Evolutionary conservation across 148 eudicot species (phyloP), one percentile per base, ranked within the genome.

Genomic region (Heliosperma pusillum): DNA sequence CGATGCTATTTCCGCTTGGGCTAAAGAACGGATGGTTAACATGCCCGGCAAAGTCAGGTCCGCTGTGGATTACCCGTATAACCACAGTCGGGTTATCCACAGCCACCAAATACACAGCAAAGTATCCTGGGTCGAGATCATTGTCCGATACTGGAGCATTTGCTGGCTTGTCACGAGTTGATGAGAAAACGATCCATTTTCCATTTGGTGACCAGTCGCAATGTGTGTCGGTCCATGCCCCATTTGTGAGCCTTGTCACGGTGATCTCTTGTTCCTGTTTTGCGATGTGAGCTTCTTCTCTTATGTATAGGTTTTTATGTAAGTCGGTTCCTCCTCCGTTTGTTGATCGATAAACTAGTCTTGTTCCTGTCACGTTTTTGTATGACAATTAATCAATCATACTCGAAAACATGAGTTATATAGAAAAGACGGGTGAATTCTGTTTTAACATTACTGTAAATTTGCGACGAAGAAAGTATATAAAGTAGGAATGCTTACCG

Each of bases 161-260:
- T 1, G 22, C n/a, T 0, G 75, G 75, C 24, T 72, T 71, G 2
- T 47, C 57, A 2, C 64, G 76, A 21, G 27, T 78, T 5, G 80
- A 71, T 22, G 80, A 33, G 44, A 78, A 78, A 10, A 65, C 76
- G 3, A 78, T 55, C 80, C 80, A 78, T 7, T 78, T 42, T 3
- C 71, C 57, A 3, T 16, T 66, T 2, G 76, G 76, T 3, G 76
- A 72, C 76, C 80, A 72, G 0, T 72, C 12, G 61, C 81, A 78
- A 26, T 72, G 77, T 26, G 81, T 71, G 72, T 78, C 76, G 0
- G 26, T 66, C 73, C 77, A 66, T 5, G 21, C 2, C 3, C 73
- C 68, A 0, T 66, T 5, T 2, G 81, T 78, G 47, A 78, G 47
- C 47, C 50, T 57, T 78, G 71, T 72, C 22, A 53, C 9, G 13